Base-by-base conservation (phyloP, 768 basidiomycete species). In the Russula griseocarnosa region DNA sequence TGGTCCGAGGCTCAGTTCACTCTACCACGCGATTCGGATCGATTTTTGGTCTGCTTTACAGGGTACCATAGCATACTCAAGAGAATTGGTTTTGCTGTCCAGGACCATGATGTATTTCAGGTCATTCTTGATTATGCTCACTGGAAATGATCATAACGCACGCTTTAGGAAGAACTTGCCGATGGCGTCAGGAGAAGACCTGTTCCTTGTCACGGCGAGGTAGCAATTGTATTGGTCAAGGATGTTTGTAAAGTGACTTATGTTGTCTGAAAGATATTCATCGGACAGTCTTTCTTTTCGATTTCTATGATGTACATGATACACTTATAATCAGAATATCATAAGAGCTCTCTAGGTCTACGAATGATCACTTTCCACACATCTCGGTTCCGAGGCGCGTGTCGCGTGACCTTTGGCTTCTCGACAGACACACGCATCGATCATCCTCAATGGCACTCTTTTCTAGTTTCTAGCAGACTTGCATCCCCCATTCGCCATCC, bases 31-130 rank as follows among this genome's bases (percentile, higher is more conserved):
- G n/a, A n/a, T n/a, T n/a, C n/a, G n/a, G n/a, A n/a, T n/a, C n/a
- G n/a, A n/a, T n/a, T n/a, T n/a, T n/a, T n/a, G 52, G 5, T n/a
- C 47, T 28, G 10, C 42, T 4, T 51, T 36, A 10, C 59, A 65
- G 63, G 44, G 32, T 49, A 65, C 40, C 49, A 55, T 34, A 24
- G 54, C 22, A 60, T 60, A 36, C 63, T 65, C 53, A 65, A 60
- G 32, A 56, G 59, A 40, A 22, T 60, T 52, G 54, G 63, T 3
- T 65, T 60, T 26, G 18, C 20, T 13, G 11, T 10, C 22, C 50
- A 65, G 63, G 63, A 65, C 30, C 60, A 65, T 6, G 63, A 65
- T 46, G 63, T 56, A 51, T 59, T 65, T 20, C 59, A 65, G 63
- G 63, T 65, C 49, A 51, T 55, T 5, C 6, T 22, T 2, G 32